Conservation (phyloP, 257 asterid species). For the Gentiana straminea region DNA sequence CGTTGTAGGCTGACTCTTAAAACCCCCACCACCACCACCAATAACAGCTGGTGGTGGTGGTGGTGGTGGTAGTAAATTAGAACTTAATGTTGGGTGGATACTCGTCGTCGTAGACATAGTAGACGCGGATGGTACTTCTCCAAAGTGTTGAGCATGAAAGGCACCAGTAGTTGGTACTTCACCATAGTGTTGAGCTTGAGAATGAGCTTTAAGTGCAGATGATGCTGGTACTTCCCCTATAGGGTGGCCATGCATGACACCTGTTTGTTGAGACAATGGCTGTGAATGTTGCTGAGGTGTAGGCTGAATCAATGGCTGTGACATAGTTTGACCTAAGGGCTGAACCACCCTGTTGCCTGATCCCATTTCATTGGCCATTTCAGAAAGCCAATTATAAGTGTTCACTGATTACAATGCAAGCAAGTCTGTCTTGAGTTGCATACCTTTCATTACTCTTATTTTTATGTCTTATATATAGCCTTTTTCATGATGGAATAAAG, state of each 20-base stretch:
- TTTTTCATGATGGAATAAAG: slow-evolving; percentile 32
- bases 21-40: no score
- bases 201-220: neutral
- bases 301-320: slow-evolving; percentile 1
- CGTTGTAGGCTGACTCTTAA: neutral
- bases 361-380: slow-evolving; percentile 2
- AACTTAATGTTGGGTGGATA: neutral
- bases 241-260: no score
- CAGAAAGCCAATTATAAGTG: neutral
- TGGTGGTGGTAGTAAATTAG: neutral
- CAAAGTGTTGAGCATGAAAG: slow-evolving; percentile 6
- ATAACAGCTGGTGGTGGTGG: slow-evolving; percentile 3
- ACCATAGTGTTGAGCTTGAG: slow-evolving; percentile 8
- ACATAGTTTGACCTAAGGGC: slow-evolving; percentile 1
- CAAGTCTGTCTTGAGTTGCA: neutral
- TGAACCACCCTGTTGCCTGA: slow-evolving; percentile 11
- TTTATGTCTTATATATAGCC: slow-evolving; percentile 28
- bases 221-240: neutral
- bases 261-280: neutral
- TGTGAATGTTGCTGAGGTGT: slow-evolving; percentile 1
- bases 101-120: neutral
- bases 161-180: slow-evolving; percentile 4
- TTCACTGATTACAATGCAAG: neutral
- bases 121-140: slow-evolving; percentile 6
- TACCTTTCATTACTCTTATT: slow-evolving; percentile 15